Base-by-base conservation (phyloP, 306 rosid genomes). In the Arachis stenosperma region DNA sequence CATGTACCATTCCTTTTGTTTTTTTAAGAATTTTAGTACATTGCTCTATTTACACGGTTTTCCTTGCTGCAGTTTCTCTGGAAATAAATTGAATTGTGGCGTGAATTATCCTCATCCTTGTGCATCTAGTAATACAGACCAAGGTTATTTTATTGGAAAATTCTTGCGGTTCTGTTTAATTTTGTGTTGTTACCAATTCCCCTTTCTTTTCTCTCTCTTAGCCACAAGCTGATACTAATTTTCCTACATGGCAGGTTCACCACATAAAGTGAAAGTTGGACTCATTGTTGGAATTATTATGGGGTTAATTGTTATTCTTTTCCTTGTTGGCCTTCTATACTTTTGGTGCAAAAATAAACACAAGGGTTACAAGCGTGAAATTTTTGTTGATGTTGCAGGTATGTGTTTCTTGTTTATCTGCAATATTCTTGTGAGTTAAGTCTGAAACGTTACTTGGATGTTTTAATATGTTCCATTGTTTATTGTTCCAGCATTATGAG, bases 361-460 rank as follows among this genome's bases (percentile, higher is more conserved):
- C 81, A 87, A 78, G 81, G 84, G 86, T 75, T 83, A 81, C 86
- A 95, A 67, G 80, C 88, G 82, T 29, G 99, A 95, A 83, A 84
- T 91, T 71, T 91, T 70, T 86, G 97, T 87, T n/a, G 99, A 95
- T 75, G 98, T 95, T 84, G 82, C 98, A 88, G 99, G 99, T 93
- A 78, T 70, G 83, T 71, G 73, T 78, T 85, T 48, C 79, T 69
- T 71, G 67, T 68, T 60, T 33, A 60, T 79, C 43, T 78, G 11
- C 54, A 73, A 11, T 54, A 51, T 80, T 74, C 27, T 67, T 76
- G 11, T 33, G 15, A 40, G 40, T 61, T 52, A 72, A 69, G 27
- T 76, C 69, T 76, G 43, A 48, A 46, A 52, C 47, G 50, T 64
- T 62, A 58, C 55, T 43, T 41, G 15, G 15, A 29, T 46, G 40